Base-by-base conservation (phyloP, 441 rosid genomes). In the Jatropha multifida region DNA sequence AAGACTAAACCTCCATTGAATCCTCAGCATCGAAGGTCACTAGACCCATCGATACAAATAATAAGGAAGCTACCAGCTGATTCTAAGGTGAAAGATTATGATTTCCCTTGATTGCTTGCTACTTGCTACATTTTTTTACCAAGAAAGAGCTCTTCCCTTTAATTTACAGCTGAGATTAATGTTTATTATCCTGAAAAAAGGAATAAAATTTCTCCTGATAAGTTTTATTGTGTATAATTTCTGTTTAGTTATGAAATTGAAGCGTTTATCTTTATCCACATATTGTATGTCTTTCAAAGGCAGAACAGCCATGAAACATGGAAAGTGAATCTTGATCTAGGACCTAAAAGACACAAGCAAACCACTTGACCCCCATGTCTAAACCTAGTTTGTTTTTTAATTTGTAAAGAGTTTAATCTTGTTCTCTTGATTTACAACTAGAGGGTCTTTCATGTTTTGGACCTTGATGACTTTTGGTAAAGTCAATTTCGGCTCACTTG, bases 371-470 rank as follows among this genome's bases (percentile, higher is more conserved):
- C 82, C 77, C 20, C 73, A 67, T 76, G 85, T 79, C 83, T 38
- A 63, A 63, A 37, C 46, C 76, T 72, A 38, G n/a, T 59, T 77
- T 51, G 62, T 64, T 72, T 58, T 52, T 76, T 77, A 51, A 68
- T 9, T 42, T 49, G 48, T 14, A 64, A 40, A 18, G 58, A 14
- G 58, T 27, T 48, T 70, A n/a, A 79, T 74, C 74, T 74, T 85
- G 84, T 78, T 79, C 81, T 83, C 84, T 72, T 79, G 85, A 87
- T 87, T 72, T 78, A 62, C 37, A 82, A 76, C 83, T 74, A 67
- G 55, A 75, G 78, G 81, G 86, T 66, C 83, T 52, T 56, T 49
- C 66, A 62, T 78, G 86, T 85, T 84, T 78, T 75, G 79, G 72
- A 74, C 32, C 68, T 74, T 69, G 55, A 32, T 40, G 56, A 61